A percentile compares a stretch with the other conserved stretches of the same genome.
phyloP scores from a whole-genome alignment of 768 basidiomycete genomes.

The Amanita brunnescens region DNA sequence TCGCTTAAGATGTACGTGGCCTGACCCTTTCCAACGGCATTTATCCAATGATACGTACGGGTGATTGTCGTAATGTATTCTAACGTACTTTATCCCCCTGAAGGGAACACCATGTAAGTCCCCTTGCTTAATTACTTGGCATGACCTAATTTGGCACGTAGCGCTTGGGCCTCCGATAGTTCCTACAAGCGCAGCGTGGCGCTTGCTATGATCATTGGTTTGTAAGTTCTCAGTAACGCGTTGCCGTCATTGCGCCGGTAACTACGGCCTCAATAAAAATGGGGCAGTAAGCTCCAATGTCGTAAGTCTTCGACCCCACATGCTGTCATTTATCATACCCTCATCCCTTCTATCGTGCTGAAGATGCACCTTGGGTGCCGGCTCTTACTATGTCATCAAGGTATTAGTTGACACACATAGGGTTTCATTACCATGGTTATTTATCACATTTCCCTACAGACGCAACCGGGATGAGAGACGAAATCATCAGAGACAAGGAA shows the following conservation, averaged over 20 bases:
- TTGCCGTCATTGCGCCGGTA: background rate
- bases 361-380: slow-evolving; percentile 63
- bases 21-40: slow-evolving; percentile 41
- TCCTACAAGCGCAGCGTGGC: slow-evolving; percentile 69
- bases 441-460: slow-evolving; percentile 35
- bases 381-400: slow-evolving; percentile 29
- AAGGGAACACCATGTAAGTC: slow-evolving; percentile 53
- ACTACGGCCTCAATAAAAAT: slow-evolving; percentile 31
- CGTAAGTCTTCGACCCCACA: slow-evolving; percentile 27
- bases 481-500: slow-evolving; percentile 48
- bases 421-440: slow-evolving; percentile 41
- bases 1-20: background rate
- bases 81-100: background rate
- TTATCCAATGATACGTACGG: slow-evolving; percentile 63
- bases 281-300: slow-evolving; percentile 74
- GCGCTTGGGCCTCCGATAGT: slow-evolving; percentile 58
- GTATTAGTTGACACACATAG: background rate
- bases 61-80: background rate
- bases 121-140: background rate
- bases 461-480: slow-evolving; percentile 64
- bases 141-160: slow-evolving; percentile 10
- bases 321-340: background rate
- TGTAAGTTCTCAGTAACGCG: slow-evolving; percentile 25
- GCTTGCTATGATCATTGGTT: slow-evolving; percentile 60
- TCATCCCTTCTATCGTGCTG: slow-evolving; percentile 34